phyloP scores from a whole-genome alignment of 2,329 filamentous ascomycete genomes.

The Berkeleyomyces rouxiae region DNA sequence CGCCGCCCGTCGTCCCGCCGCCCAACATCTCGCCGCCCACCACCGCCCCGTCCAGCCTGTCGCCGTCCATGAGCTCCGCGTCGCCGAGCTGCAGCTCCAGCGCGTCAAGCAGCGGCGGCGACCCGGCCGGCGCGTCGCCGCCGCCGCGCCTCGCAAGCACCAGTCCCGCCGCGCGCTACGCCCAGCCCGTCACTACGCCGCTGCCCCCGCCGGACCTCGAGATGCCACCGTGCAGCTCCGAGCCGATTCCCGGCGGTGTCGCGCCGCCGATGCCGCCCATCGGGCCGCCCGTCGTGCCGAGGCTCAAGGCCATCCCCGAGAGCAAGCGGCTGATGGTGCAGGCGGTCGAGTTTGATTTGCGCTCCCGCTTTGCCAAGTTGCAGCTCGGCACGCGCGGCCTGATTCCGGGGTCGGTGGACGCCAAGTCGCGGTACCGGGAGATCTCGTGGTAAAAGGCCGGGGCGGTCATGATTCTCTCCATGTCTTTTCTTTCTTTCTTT shows the following conservation, averaged over 20 bases:
- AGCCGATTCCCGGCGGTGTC: neutral
- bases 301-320: constrained; percentile 27
- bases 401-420: constrained; percentile 29
- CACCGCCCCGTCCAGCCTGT: neutral
- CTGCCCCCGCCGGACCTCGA: neutral
- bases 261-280: neutral
- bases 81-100: neutral
- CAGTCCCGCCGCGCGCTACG: neutral
- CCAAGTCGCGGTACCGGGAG: constrained; percentile 29
- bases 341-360: constrained; percentile 39
- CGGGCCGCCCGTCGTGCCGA: neutral
- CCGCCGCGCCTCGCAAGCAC: neutral
- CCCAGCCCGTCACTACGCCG: neutral
- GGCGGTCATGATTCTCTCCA: neutral
- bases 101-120: neutral
- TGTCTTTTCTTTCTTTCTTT: constrained; percentile 1
- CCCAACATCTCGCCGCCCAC: neutral
- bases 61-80: neutral
- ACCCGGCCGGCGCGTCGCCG: neutral
- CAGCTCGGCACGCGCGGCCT: constrained; percentile 38
- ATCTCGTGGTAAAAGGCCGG: constrained; percentile 29
- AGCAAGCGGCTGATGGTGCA: constrained; percentile 39
- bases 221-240: neutral
- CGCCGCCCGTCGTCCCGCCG: neutral
- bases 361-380: constrained; percentile 31